phyloP scores from a whole-genome alignment of 2,329 filamentous ascomycete genomes.

The Curvularia lunata region DNA sequence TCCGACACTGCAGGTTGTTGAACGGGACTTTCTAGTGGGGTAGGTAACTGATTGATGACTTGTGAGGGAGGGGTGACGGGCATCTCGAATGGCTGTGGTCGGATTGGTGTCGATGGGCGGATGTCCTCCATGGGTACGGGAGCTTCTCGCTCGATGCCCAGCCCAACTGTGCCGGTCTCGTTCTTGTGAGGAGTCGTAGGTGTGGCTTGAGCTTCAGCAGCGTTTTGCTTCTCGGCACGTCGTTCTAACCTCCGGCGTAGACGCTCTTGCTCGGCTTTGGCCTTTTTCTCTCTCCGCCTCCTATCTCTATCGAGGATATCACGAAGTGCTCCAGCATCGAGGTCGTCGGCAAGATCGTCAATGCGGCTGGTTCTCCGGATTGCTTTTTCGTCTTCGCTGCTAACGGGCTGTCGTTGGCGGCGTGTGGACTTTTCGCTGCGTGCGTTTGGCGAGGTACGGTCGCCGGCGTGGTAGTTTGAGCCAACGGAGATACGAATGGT shows the following conservation, averaged over 20 bases:
- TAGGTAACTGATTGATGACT: conserved; percentile 39
- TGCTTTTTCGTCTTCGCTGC: conserved; percentile 56
- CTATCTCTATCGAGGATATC: conserved; percentile 90
- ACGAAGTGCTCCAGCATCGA: conserved; percentile 82
- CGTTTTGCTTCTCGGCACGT: conserved; percentile 67
- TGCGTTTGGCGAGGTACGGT: conserved; percentile 44
- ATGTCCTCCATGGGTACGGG: conserved; percentile 62
- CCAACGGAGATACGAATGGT: conserved; percentile 76
- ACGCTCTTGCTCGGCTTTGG: conserved; percentile 69
- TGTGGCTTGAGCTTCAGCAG: conserved; percentile 60
- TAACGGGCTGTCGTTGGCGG: conserved; percentile 60
- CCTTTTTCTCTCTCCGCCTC: conserved; percentile 77
- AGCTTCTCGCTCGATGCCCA: conserved; percentile 64
- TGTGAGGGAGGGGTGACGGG: conserved; percentile 27
- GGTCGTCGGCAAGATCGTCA: conserved; percentile 77
- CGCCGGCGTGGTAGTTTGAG: conserved; percentile 60
- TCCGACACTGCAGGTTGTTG: conserved; percentile 58
- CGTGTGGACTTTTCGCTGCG: conserved; percentile 57
- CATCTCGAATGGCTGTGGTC: conserved; percentile 26
- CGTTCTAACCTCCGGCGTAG: conserved; percentile 69
- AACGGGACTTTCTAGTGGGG: conserved; percentile 51
- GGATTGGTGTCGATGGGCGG: conserved; percentile 48
- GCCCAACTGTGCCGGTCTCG: conserved; percentile 49
- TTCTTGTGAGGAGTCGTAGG: conserved; percentile 66
- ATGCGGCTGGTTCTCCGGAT: conserved; percentile 66